Percentiles rank a stretch among this genome's conserved stretches.
Evolutionary conservation across 1,284 basidiomycete species (phyloP).

Genomic region (Thelephora terrestris): DNA sequence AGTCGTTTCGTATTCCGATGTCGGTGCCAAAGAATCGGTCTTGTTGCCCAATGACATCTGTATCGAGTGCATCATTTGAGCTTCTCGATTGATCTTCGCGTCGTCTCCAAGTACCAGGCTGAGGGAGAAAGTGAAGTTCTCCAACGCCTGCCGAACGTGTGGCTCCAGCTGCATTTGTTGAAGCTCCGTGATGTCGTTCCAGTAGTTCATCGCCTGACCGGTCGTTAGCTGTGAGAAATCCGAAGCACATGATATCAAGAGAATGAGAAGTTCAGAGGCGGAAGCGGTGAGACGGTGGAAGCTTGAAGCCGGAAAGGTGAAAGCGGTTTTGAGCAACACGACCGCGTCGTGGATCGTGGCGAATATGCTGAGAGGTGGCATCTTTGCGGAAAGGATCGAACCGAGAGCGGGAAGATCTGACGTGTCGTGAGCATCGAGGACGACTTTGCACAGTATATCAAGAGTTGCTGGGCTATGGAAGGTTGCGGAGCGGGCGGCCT

Average conservation of each 20-base stretch:
- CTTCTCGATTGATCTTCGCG: constrained; percentile 51
- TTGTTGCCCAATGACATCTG: constrained; percentile 47
- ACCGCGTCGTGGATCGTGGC: constrained; percentile 50
- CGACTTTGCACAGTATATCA: constrained; percentile 55
- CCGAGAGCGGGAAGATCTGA: constrained; percentile 41
- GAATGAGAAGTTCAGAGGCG: constrained; percentile 49
- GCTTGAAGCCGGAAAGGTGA: constrained; percentile 45
- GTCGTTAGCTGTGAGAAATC: constrained; percentile 52
- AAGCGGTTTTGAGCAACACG: constrained; percentile 43
- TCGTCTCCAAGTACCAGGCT: constrained; percentile 55
- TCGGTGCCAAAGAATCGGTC: constrained; percentile 41
- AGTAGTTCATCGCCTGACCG: constrained; percentile 44
- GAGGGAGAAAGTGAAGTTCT: constrained; percentile 48
- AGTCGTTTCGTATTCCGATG: constrained; percentile 52
- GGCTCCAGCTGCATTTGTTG: constrained; percentile 37
- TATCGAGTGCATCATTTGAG: constrained; percentile 55
- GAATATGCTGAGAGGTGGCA: constrained; percentile 38
- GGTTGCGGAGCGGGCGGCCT: constrained; percentile 31
- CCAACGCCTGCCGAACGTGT: constrained; percentile 41
- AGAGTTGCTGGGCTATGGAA: constrained; percentile 54
- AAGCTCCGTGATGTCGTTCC: constrained; percentile 45
- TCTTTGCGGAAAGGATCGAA: constrained; percentile 39
- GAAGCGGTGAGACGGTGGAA: constrained; percentile 51
- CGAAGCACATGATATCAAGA: constrained; percentile 47
- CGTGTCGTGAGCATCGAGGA: constrained; percentile 49